Evolutionary conservation across 129 eudicot species (phyloP).

Genomic region (Sambucus nigra): DNA sequence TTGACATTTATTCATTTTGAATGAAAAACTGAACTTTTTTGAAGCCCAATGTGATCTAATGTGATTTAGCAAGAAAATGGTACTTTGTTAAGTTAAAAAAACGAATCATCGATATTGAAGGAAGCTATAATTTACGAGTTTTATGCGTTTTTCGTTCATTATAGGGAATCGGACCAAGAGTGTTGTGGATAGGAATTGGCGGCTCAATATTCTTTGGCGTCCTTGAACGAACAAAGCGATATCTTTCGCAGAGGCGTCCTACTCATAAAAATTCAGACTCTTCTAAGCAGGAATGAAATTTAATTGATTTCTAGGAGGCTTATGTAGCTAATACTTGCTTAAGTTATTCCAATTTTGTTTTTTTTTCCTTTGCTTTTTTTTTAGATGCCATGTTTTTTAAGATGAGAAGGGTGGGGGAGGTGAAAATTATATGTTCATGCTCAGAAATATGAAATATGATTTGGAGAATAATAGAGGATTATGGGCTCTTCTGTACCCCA

Average conservation of each 20-base stretch:
- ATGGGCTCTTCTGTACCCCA: too few species aligned
- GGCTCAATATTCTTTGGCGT: constrained; percentile 95
- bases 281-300: constrained; percentile 30
- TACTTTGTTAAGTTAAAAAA: too few species aligned
- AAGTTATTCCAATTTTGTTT: neutral
- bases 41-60: too few species aligned
- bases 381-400: neutral
- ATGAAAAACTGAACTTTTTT: too few species aligned
- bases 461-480: too few species aligned
- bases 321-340: neutral
- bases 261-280: constrained; percentile 11
- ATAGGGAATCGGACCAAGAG: constrained; percentile 98
- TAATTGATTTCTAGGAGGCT: neutral
- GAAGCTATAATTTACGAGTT: too few species aligned
- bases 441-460: too few species aligned
- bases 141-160: neutral
- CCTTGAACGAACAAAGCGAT: constrained; percentile 75
- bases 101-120: too few species aligned
- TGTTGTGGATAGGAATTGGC: constrained; percentile 96
- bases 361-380: neutral
- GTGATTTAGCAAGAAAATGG: too few species aligned
- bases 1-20: too few species aligned
- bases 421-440: neutral
- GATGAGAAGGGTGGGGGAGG: neutral
- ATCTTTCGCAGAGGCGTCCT: constrained; percentile 47